Conservation (phyloP, 2,329 filamentous ascomycete species). For the Phyllosticta ampelicida region DNA sequence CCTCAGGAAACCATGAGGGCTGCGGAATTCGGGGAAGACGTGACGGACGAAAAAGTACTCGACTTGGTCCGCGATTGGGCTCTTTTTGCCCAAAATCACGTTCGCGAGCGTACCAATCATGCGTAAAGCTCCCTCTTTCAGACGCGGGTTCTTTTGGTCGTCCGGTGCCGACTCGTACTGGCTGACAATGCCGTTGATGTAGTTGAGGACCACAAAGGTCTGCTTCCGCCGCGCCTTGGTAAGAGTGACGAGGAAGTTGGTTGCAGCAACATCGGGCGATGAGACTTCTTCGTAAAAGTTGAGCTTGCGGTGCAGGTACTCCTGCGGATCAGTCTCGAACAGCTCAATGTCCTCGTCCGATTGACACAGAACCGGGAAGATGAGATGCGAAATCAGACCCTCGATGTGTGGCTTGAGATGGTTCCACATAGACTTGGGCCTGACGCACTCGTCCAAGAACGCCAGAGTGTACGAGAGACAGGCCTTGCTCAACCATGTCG, state of each 20-base stretch:
- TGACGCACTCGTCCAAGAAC: constrained; percentile 94
- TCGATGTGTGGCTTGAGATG: constrained; percentile 88
- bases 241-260: constrained; percentile 89
- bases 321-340: constrained; percentile 87
- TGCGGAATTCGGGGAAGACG: constrained; percentile 96
- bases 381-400: constrained; percentile 83
- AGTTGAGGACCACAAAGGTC: constrained; percentile 86
- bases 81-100: constrained; percentile 95
- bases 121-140: constrained; percentile 90
- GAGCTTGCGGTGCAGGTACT: constrained; percentile 93
- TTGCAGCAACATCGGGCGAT: constrained; percentile 87
- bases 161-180: constrained; percentile 77
- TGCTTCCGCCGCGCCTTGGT: constrained; percentile 93
- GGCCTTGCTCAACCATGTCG: constrained; percentile 86
- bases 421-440: constrained; percentile 94
- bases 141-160: constrained; percentile 82
- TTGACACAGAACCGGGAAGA: constrained; percentile 92
- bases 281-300: constrained; percentile 98
- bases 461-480: constrained; percentile 88
- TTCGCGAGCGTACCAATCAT: constrained; percentile 95
- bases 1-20: constrained; percentile 79
- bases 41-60: constrained; percentile 98
- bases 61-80: constrained; percentile 91
- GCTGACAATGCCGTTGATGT: constrained; percentile 91
- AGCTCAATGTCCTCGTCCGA: constrained; percentile 85